A percentile compares a stretch with the other conserved stretches of the same genome.
These are phyloP conservation scores for Diaporthe destruens DNA, from an alignment of 2,329 filamentous ascomycete genomes.

Conservation along the genomic window DNA sequence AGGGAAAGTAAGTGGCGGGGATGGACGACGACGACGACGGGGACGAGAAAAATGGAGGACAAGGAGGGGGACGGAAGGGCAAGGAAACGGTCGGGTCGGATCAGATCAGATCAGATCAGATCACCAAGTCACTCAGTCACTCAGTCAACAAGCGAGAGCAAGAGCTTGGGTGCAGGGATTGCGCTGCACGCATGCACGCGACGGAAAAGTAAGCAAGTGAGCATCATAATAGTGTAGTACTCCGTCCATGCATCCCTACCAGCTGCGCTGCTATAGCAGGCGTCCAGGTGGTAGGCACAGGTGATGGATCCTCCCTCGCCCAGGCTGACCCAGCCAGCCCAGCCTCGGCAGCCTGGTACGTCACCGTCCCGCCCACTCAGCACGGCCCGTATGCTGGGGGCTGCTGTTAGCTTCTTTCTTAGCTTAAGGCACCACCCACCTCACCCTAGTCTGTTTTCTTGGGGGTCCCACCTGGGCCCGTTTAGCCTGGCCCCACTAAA, in stretches of 20 bases:
- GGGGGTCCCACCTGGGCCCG: background rate
- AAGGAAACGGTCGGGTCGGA: background rate
- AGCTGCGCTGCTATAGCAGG: no score
- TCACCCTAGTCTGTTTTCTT: background rate
- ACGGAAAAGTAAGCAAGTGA: no score
- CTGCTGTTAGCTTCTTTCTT: background rate
- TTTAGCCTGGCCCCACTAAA: constrained; percentile 10
- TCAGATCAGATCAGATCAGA: constrained; percentile 22
- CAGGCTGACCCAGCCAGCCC: constrained; percentile 13
- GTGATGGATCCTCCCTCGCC: constrained; percentile 5
- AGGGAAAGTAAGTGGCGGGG: background rate
- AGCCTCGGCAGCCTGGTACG: constrained; percentile 29
- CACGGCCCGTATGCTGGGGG: no score
- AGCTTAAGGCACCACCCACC: constrained; percentile 15
- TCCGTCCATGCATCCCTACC: no score
- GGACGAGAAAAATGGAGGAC: no score
- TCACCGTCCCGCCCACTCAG: constrained; percentile 13
- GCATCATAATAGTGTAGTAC: no score
- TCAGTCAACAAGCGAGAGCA: constrained; percentile 6
- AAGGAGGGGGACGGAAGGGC: background rate
- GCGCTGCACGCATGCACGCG: background rate
- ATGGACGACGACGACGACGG: background rate
- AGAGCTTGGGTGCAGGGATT: background rate
- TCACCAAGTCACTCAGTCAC: background rate
- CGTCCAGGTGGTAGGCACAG: background rate